A percentile compares a stretch with the other conserved stretches of the same genome.
Conservation (phyloP, 2,329 filamentous ascomycete species). For the Peltaster fructicola region DNA sequence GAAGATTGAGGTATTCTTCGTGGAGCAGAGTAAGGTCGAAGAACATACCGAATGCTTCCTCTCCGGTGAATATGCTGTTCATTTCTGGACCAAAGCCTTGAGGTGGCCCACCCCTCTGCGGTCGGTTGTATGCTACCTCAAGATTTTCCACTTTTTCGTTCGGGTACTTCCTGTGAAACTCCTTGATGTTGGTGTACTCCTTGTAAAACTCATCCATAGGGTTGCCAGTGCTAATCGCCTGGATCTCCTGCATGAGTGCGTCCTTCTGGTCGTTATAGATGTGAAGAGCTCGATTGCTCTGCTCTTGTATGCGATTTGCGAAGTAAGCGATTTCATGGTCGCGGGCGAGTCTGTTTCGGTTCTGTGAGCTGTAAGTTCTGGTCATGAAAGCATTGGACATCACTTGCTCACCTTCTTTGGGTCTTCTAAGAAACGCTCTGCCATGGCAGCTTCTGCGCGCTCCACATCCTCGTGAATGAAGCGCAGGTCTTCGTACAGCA, state of each 20-base stretch:
- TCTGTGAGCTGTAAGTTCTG: conserved; percentile 32
- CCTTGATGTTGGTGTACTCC: conserved; percentile 62
- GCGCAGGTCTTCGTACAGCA: conserved; percentile 87
- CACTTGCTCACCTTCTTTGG: conserved; percentile 56
- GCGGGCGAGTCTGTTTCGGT: conserved; percentile 71
- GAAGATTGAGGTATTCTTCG: conserved; percentile 79
- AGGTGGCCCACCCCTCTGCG: conserved; percentile 33
- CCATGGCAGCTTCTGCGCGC: conserved; percentile 82
- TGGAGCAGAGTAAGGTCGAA: conserved; percentile 75
- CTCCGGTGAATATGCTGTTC: conserved; percentile 85
- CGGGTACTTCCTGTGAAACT: conserved; percentile 78
- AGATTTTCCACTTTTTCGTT: conserved; percentile 92
- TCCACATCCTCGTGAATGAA: conserved; percentile 93
- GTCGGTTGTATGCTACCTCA: conserved; percentile 74
- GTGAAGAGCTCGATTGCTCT: conserved; percentile 61
- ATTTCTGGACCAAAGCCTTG: conserved; percentile 42
- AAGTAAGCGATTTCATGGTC: conserved; percentile 87
- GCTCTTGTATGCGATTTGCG: conserved; percentile 69
- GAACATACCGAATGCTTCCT: conserved; percentile 83
- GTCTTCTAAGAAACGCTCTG: conserved; percentile 75
- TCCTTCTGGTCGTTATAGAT: conserved; percentile 72
- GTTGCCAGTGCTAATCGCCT: conserved; percentile 55
- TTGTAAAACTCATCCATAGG: conserved; percentile 84
- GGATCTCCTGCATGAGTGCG: conserved; percentile 58
- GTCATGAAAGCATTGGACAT: conserved; percentile 3